Conservation (phyloP, 495 filamentous ascomycete species). For the Neurospora hispaniola region DNA sequence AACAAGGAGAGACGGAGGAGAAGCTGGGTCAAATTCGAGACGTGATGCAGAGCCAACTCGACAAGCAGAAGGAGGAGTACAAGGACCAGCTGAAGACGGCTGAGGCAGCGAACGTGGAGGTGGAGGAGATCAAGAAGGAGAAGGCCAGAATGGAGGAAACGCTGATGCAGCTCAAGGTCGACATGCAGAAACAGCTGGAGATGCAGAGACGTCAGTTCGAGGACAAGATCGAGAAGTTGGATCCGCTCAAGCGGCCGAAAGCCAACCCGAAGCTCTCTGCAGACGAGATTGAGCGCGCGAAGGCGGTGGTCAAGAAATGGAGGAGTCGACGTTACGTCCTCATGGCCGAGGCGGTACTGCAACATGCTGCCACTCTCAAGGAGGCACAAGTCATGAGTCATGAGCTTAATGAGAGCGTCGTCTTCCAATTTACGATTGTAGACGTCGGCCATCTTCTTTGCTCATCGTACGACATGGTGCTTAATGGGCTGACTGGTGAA, state of each 20-base stretch:
- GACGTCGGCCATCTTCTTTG: conserved; percentile 79
- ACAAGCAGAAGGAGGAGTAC: conserved; percentile 78
- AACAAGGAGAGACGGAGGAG: conserved; percentile 62
- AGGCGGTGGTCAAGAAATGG: conserved; percentile 60
- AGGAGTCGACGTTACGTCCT: conserved; percentile 74
- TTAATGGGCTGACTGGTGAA: conserved; percentile 80
- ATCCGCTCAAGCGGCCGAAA: conserved; percentile 37
- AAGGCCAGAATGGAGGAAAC: conserved; percentile 81
- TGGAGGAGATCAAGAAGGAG: conserved; percentile 75
- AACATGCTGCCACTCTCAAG: conserved; percentile 78
- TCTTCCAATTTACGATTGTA: conserved; percentile 91
- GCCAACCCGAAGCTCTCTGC: conserved; percentile 55
- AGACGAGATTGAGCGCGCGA: conserved; percentile 60
- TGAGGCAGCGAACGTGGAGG: conserved; percentile 66
- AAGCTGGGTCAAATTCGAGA: conserved; percentile 64
- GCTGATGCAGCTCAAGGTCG: conserved; percentile 64
- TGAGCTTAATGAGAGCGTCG: conserved; percentile 84
- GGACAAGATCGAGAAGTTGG: conserved; percentile 39
- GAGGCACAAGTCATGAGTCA: conserved; percentile 98
- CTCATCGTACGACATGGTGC: conserved; percentile 91
- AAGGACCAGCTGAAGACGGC: conserved; percentile 69
- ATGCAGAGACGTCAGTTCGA: conserved; percentile 70
- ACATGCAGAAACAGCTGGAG: conserved; percentile 74
- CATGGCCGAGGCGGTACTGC: conserved; percentile 88
- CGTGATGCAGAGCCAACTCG: conserved; percentile 79